phyloP scores from a whole-genome alignment of 805 yeast species.

The Kazachstania bromeliacearum region DNA sequence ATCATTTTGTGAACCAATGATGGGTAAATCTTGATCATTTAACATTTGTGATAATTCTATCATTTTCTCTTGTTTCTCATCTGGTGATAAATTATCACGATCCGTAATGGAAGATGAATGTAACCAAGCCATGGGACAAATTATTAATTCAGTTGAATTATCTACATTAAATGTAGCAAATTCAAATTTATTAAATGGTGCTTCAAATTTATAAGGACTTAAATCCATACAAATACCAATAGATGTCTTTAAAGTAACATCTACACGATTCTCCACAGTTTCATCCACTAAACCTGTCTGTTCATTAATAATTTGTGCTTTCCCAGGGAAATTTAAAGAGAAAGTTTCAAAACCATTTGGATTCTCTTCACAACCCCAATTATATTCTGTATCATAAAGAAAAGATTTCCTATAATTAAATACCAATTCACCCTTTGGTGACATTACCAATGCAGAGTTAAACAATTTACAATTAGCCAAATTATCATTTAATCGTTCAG shows the following conservation, averaged over 20 bases:
- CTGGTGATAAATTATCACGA: slow-evolving; percentile 7
- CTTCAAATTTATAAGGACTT: slow-evolving; percentile 74
- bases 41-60: slow-evolving; percentile 9
- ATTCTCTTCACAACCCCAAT: slow-evolving; percentile 70
- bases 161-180: slow-evolving; percentile 46
- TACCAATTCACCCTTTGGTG: slow-evolving; percentile 47
- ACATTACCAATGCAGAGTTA: slow-evolving; percentile 63
- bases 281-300: background rate
- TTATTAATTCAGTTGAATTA: slow-evolving; percentile 43
- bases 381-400: slow-evolving; percentile 67
- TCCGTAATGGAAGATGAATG: slow-evolving; percentile 36
- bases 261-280: slow-evolving; percentile 3
- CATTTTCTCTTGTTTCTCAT: slow-evolving; percentile 8
- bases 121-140: slow-evolving; percentile 88
- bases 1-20: slow-evolving; percentile 19
- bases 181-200: slow-evolving; percentile 70
- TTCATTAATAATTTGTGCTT: slow-evolving; percentile 1
- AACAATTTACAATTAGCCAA: slow-evolving; percentile 31
- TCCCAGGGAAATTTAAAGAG: slow-evolving; percentile 30
- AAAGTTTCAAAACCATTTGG: slow-evolving; percentile 50
- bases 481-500: slow-evolving; percentile 38
- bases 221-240: slow-evolving; percentile 93
- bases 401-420: slow-evolving; percentile 69
- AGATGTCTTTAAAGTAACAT: slow-evolving; percentile 35
- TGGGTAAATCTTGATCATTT: slow-evolving; percentile 12